phyloP scores from a whole-genome alignment of 495 filamentous ascomycete species.

The Tuber calosporum region DNA sequence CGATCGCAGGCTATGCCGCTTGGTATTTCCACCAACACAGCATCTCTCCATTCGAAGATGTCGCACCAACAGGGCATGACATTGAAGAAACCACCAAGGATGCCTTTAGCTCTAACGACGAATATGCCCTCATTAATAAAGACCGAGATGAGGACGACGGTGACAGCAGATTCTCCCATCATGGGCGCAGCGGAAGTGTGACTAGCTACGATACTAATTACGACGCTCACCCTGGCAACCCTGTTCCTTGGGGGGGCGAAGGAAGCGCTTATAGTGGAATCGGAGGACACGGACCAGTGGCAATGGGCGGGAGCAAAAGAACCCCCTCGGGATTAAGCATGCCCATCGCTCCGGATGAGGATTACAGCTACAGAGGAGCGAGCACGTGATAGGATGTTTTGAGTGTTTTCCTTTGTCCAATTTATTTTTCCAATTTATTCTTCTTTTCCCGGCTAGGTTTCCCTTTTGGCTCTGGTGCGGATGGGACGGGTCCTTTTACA shows the following conservation, averaged over 20 bases:
- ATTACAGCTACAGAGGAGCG: conserved; percentile 25
- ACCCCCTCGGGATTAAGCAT: conserved; percentile 22
- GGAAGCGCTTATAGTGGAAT: conserved; percentile 35
- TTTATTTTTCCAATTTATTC: background rate
- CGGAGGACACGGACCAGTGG: conserved; percentile 35
- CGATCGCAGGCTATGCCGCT: conserved; percentile 68
- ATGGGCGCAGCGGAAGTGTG: conserved; percentile 27
- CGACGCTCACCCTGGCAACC: conserved; percentile 35
- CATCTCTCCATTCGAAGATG: conserved; percentile 39
- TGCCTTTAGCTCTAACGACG: conserved; percentile 41
- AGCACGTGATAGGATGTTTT: conserved; percentile 15
- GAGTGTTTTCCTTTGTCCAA: background rate
- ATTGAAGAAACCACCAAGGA: conserved; percentile 41
- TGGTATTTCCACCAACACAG: conserved; percentile 72
- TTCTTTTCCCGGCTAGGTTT: background rate
- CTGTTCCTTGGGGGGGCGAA: conserved; percentile 35
- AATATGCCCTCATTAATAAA: conserved; percentile 39
- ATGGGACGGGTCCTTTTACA: conserved; percentile 1
- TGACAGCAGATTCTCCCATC: conserved; percentile 16
- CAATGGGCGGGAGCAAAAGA: background rate
- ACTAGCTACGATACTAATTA: conserved; percentile 25
- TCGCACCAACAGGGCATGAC: conserved; percentile 22
- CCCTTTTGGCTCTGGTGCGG: background rate
- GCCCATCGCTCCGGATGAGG: conserved; percentile 30
- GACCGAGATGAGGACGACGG: conserved; percentile 32